Conservation (phyloP, 2,329 filamentous ascomycete genomes). For the Magnaporthiopsis rhizophila region DNA sequence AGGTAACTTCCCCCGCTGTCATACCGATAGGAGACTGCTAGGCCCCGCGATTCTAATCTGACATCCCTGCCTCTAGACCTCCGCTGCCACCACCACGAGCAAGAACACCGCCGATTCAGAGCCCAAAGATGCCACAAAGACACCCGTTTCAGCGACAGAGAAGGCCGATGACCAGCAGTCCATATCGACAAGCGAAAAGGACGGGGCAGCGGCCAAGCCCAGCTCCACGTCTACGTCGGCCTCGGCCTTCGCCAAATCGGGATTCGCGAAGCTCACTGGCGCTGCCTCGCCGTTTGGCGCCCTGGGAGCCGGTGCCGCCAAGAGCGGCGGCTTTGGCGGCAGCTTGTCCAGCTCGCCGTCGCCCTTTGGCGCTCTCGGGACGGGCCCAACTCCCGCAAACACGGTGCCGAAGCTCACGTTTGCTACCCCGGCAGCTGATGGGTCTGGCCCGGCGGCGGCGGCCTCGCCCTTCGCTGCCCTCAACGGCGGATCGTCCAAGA, state of each 20-base stretch:
- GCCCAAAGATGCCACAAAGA: constrained; percentile 8
- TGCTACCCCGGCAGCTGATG: constrained; percentile 22
- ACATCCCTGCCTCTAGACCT: neutral
- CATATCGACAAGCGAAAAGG: constrained; percentile 7
- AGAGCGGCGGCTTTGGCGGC: constrained; percentile 42
- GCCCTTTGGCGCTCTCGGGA: constrained; percentile 25
- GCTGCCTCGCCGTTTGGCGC: constrained; percentile 58
- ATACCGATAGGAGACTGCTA: neutral
- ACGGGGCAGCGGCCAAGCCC: constrained; percentile 2
- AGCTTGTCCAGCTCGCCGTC: constrained; percentile 32
- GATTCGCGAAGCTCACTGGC: constrained; percentile 57
- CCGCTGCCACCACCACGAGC: neutral
- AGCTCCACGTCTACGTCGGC: constrained; percentile 31
- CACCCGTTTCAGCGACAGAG: constrained; percentile 14
- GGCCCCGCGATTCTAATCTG: constrained; percentile 1
- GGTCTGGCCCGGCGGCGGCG: constrained; percentile 12
- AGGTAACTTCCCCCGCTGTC: neutral
- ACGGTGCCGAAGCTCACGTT: constrained; percentile 40
- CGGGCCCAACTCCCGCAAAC: constrained; percentile 15
- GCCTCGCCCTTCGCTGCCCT: constrained; percentile 41
- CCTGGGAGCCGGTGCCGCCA: constrained; percentile 33
- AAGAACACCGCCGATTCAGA: neutral
- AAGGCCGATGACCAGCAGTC: constrained; percentile 2
- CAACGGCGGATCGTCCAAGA: constrained; percentile 25
- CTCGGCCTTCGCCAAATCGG: constrained; percentile 60